These are phyloP conservation scores for Infundibulicybe gibba DNA, from an alignment of 768 basidiomycete species.

Conservation along the genomic window DNA sequence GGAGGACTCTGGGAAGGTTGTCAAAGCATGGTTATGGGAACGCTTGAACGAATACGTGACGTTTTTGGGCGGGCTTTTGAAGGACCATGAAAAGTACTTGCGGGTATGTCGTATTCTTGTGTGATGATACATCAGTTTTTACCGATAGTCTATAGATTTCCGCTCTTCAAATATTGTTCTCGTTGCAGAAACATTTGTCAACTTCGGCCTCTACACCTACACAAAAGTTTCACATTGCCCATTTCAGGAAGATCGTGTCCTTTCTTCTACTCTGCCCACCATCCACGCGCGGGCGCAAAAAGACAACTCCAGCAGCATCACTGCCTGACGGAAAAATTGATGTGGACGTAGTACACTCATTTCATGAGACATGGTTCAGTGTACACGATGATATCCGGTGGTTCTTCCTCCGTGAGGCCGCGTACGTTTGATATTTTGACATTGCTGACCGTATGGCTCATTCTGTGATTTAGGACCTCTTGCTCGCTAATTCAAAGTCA, in stretches of 20 bases:
- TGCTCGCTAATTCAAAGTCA: slow-evolving; percentile 22
- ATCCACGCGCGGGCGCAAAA: slow-evolving; percentile 28
- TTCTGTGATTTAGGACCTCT: slow-evolving; percentile 18
- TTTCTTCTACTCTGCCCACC: slow-evolving; percentile 61
- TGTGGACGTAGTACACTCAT: slow-evolving; percentile 57
- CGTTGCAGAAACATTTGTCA: slow-evolving; percentile 76
- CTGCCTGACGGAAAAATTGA: slow-evolving; percentile 36
- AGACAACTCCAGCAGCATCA: slow-evolving; percentile 11
- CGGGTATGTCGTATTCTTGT: slow-evolving; percentile 56
- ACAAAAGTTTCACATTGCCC: slow-evolving; percentile 58
- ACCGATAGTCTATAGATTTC: slow-evolving; percentile 45
- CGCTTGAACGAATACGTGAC: slow-evolving; percentile 67
- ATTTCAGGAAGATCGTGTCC: slow-evolving; percentile 62
- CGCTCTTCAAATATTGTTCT: slow-evolving; percentile 71
- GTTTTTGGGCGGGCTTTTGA: slow-evolving; percentile 64
- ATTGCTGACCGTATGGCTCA: slow-evolving; percentile 1
- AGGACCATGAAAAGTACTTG: slow-evolving; percentile 73
- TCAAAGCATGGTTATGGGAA: slow-evolving; percentile 80
- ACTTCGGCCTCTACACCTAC: slow-evolving; percentile 47
- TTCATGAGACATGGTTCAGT: slow-evolving; percentile 71
- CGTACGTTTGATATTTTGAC: slow-evolving; percentile 37
- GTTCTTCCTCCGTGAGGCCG: slow-evolving; percentile 83
- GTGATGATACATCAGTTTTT: background rate
- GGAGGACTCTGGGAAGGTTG: slow-evolving; percentile 56
- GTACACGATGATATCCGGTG: slow-evolving; percentile 82